Conservation (phyloP, 345 rosid species). For the Eucalyptus polyanthemos region DNA sequence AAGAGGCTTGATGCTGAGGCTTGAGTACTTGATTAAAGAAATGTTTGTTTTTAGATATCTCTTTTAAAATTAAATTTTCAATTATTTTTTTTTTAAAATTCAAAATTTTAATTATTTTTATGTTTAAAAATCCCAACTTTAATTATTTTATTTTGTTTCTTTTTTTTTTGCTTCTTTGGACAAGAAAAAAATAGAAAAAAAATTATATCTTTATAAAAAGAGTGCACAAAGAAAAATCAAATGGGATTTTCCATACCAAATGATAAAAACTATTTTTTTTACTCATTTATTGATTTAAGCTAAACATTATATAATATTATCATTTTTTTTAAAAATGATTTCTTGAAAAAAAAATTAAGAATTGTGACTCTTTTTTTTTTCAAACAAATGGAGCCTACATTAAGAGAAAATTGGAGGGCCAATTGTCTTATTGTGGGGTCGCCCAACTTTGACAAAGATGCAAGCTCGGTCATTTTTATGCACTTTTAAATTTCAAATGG, state of each 20-base stretch:
- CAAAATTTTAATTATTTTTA: too few species aligned
- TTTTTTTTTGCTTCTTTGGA: background rate
- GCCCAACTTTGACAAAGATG: background rate
- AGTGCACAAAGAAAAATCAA: background rate
- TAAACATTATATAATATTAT: too few species aligned
- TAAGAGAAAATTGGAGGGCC: background rate
- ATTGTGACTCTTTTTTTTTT: too few species aligned
- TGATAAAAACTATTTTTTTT: too few species aligned
- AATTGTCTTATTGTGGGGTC: background rate
- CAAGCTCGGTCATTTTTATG: background rate
- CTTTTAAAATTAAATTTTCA: too few species aligned
- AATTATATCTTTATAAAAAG: too few species aligned
- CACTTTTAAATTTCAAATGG: background rate
- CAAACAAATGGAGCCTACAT: background rate
- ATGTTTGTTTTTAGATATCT: too few species aligned
- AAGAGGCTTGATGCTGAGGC: background rate
- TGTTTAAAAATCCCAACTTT: background rate
- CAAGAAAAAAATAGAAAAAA: background rate
- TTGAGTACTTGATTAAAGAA: rapidly evolving
- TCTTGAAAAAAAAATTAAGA: too few species aligned
- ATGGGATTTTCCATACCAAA: background rate
- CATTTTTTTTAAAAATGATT: too few species aligned
- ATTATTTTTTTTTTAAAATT: too few species aligned
- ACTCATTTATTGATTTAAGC: background rate
- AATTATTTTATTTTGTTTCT: too few species aligned